These are phyloP conservation scores for Nakazawaea pomicola DNA, from an alignment of 805 yeast genomes.

Conservation along the genomic window DNA sequence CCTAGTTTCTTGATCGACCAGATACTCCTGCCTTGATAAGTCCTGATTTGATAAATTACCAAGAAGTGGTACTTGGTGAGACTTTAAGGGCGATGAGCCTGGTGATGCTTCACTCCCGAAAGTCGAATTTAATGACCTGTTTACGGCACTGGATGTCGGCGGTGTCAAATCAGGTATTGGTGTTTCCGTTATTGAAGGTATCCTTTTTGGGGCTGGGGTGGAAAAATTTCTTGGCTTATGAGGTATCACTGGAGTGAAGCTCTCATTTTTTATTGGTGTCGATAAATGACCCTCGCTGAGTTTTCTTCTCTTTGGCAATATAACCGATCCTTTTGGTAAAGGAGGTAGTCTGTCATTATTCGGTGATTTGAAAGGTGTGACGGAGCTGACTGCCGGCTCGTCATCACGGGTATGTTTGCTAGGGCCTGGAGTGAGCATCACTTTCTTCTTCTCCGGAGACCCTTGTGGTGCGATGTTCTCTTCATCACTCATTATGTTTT, in stretches of 20 bases:
- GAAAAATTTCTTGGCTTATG: slow-evolving; percentile 8
- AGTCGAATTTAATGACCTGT: slow-evolving; percentile 4
- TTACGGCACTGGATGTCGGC: slow-evolving; percentile 1
- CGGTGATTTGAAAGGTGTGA: slow-evolving; percentile 11
- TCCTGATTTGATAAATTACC: not conserved
- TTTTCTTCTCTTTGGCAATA: slow-evolving; percentile 12
- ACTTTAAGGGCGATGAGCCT: not conserved
- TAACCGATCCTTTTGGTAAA: slow-evolving; percentile 7
- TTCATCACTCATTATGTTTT: not conserved
- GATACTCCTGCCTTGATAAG: slow-evolving; percentile 4
- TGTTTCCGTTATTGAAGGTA: slow-evolving; percentile 9
- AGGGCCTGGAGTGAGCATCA: too few species aligned
- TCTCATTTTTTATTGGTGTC: not conserved
- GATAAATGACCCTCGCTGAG: slow-evolving; percentile 2
- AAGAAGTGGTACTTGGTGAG: too few species aligned
- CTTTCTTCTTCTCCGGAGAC: slow-evolving; percentile 1
- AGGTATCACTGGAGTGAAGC: slow-evolving; percentile 4
- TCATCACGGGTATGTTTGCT: too few species aligned
- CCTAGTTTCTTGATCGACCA: slow-evolving; percentile 2
- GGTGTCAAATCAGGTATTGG: slow-evolving; percentile 13
- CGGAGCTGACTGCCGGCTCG: not conserved
- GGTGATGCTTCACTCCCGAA: not conserved
- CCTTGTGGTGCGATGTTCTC: too few species aligned
- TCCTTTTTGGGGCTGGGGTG: slow-evolving; percentile 10
- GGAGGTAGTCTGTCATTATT: slow-evolving; percentile 6